Conservation (phyloP, 1,284 basidiomycete species). For the Cystobasidiaceae sp. region DNA sequence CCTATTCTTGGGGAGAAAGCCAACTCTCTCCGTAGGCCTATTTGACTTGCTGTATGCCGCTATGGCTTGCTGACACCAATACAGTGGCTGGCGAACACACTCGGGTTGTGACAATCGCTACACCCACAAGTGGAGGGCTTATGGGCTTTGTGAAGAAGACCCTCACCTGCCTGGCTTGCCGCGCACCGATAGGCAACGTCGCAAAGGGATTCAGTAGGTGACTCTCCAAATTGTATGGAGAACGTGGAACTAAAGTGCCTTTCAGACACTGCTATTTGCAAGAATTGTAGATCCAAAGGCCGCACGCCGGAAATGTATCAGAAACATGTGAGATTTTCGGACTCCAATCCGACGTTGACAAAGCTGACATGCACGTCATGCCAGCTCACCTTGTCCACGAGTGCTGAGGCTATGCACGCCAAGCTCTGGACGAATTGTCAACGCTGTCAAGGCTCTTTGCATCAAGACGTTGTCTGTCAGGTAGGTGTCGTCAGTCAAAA, state of each 20-base stretch:
- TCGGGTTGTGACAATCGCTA: conserved; percentile 74
- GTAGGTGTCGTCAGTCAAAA: conserved; percentile 48
- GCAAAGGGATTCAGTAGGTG: conserved; percentile 66
- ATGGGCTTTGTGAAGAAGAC: conserved; percentile 98
- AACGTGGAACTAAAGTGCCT: not conserved
- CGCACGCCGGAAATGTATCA: conserved; percentile 81
- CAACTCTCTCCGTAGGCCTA: conserved; percentile 64
- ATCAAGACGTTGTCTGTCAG: conserved; percentile 54
- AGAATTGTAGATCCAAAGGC: conserved; percentile 67
- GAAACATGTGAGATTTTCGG: conserved; percentile 61
- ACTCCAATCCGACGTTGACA: too few relatives aligned
- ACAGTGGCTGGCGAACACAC: conserved; percentile 90
- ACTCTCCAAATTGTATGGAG: not conserved
- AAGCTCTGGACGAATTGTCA: conserved; percentile 94
- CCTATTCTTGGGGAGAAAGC: conserved; percentile 92
- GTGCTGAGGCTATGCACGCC: conserved; percentile 80
- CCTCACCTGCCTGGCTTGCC: conserved; percentile 86
- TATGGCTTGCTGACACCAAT: conserved; percentile 12
- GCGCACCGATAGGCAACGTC: conserved; percentile 64
- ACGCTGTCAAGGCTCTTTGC: conserved; percentile 87
- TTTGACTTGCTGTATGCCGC: not conserved
- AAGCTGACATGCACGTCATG: too few relatives aligned
- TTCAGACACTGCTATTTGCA: conserved; percentile 81
- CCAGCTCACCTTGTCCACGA: conserved; percentile 60
- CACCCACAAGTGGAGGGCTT: conserved; percentile 83